Conservation (phyloP, 176 grass and related monocot species). For the Juncus inflexus region DNA sequence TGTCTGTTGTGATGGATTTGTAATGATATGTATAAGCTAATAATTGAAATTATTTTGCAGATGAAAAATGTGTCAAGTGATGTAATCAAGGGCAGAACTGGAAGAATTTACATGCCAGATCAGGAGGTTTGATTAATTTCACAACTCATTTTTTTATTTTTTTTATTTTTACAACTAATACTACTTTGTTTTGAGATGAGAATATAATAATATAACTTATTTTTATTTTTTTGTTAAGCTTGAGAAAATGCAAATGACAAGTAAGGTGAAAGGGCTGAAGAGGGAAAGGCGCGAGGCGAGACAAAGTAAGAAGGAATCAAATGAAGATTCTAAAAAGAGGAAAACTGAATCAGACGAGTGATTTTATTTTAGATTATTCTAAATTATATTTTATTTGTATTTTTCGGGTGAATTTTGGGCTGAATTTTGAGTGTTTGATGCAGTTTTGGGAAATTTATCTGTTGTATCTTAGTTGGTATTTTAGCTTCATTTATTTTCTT, state of each 20-base stretch:
- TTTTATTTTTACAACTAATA: background rate
- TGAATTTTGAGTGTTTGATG: background rate
- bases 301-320: slow-evolving; percentile 55
- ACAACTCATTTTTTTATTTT: background rate
- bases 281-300: slow-evolving; percentile 75
- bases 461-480: background rate
- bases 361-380: background rate
- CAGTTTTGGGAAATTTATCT: too few species aligned
- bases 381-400: background rate
- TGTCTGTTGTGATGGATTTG: background rate
- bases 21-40: background rate
- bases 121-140: slow-evolving; percentile 42
- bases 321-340: slow-evolving; percentile 54
- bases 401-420: background rate
- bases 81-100: slow-evolving; percentile 45
- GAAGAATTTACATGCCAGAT: slow-evolving; percentile 79
- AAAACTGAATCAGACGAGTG: slow-evolving; percentile 49
- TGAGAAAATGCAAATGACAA: slow-evolving; percentile 46
- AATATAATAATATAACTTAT: slow-evolving; percentile 17
- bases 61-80: slow-evolving; percentile 75
- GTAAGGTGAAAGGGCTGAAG: slow-evolving; percentile 71
- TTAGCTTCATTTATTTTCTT: slow-evolving; percentile 13
- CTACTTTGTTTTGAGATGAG: background rate
- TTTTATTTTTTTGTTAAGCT: slow-evolving; percentile 37
- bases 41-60: slow-evolving; percentile 33